Evolutionary conservation across 805 yeast genomes (phyloP), one percentile per base, ranked within the genome.

Genomic region (Kodamaea kaohsiungensis): DNA sequence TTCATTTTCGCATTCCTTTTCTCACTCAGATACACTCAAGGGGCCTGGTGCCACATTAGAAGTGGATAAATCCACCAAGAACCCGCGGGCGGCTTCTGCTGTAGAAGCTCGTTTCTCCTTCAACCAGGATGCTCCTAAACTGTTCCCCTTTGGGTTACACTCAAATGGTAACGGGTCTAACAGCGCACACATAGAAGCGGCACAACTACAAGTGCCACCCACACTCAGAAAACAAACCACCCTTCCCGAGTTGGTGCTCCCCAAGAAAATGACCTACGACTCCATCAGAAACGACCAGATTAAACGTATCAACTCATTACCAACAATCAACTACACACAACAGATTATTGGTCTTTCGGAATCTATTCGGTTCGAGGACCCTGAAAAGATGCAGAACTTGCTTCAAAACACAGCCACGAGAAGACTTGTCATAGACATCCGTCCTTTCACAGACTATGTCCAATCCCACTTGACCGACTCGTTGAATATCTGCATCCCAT

Each of bases 401-500:
- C 57, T 65, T 7, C 48, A 66, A 10, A 45, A 49, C 2, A 37
- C 12, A 12, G 38, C 49, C 2, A 49, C 46, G 38, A 57, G 52
- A 8, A 49, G 43, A 22, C 59, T 89, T n/a, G 62, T 88, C 2
- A 72, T 91, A 13, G 98, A 92, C 66, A 86, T 88, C 9, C 75
- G 98, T 53, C 89, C 97, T 0, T 90, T 85, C 65, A 85, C 88
- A 19, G 93, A 89, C 54, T 90, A 75, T 65, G 78, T 85, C 43
- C 80, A 76, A 55, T 65, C 77, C 2, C 91, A 86, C 57, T 68
- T 93, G 10, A 63, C 61, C 3, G 75, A 80, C 43, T 81, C 98
- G 0, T 74, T 89, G 46, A 90, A 90, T 65, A 79, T 93, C 38
- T 89, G 96, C 67, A 71, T 92, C 12, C 98, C 98, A 1, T 87